Evolutionary conservation across 108 stramenopile species (phyloP), one percentile per base, ranked within the genome.

Genomic region (Cyclotella sp.): DNA sequence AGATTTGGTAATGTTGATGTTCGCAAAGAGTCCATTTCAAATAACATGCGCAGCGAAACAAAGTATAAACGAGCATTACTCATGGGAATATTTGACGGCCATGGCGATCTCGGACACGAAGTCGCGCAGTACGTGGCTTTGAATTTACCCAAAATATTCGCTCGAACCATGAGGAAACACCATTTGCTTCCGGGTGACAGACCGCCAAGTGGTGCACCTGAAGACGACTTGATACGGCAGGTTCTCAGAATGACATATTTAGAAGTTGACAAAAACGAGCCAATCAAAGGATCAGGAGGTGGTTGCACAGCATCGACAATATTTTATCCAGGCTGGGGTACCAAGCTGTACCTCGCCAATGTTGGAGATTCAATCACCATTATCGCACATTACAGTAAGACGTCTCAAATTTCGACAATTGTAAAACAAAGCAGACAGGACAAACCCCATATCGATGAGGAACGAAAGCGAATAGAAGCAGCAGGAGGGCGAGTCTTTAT

Each of bases 31-130:
- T n/a, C n/a, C n/a, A n/a, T n/a, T 44, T 43, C 41, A 3, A 3
- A 44, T 9, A 63, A 63, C 9, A 43, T 18, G 13, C 6, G 47
- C 9, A 19, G 21, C 11, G 27, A 72, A 13, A 0, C 51, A n/a
- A 21, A 51, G 16, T 15, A 46, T n/a, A n/a, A n/a, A n/a, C n/a
- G n/a, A 63, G 81, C 74, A 26, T 81, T 91, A 41, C 46, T 93
- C 1, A 82, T 88, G 73, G 87, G 86, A 18, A 76, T 91, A 5
- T 89, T 91, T 65, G 93, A 93, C 75, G 93, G 93, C n/a, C 93
- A 93, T 63, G 90, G 90, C 18, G 51, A 55, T 19, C 52, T 70
- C 29, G 93, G 93, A 26, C 93, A 93, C 58, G 68, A 77, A 27
- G 84, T 88, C 12, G 83, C 93, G 8, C 72, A 85, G 46, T 77